A percentile compares a stretch with the other conserved stretches of the same genome.
Evolutionary conservation across 306 rosid genomes (phyloP).

Genomic region (Leucaena leucocephala): DNA sequence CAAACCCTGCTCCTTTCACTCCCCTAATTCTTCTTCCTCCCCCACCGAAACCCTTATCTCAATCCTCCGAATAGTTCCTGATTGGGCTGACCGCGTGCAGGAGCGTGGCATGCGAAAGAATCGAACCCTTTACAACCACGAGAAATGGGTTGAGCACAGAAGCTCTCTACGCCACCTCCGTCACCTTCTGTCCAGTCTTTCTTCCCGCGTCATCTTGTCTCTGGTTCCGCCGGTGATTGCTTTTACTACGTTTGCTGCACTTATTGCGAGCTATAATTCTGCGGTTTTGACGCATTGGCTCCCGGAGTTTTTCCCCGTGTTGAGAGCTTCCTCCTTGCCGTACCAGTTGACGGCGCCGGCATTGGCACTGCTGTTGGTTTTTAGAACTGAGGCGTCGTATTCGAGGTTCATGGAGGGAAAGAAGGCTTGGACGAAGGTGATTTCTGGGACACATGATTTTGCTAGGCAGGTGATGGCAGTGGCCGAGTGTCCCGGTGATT

Average conservation of each 20-base stretch:
- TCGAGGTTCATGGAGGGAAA: constrained; percentile 82
- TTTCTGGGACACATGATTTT: constrained; percentile 68
- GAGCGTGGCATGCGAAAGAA: constrained; percentile 73
- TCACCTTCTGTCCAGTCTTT: constrained; percentile 70
- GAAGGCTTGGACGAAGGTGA: constrained; percentile 80
- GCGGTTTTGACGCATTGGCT: constrained; percentile 51
- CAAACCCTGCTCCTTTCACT: constrained; percentile 36
- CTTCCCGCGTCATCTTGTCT: constrained; percentile 82
- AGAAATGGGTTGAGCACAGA: constrained; percentile 71
- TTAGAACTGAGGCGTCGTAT: constrained; percentile 88
- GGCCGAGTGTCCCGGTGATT: constrained; percentile 45
- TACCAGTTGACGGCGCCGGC: constrained; percentile 94
- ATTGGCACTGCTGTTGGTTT: constrained; percentile 77
- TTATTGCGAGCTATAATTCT: constrained; percentile 66
- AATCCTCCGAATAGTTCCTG: constrained; percentile 55
- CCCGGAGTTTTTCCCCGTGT: constrained; percentile 59
- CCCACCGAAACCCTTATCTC: constrained; percentile 38
- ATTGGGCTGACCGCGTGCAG: constrained; percentile 74
- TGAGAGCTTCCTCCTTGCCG: constrained; percentile 71
- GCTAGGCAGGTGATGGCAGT: constrained; percentile 59
- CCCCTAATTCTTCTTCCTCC: constrained; percentile 37
- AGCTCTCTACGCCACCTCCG: constrained; percentile 87
- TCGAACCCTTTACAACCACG: constrained; percentile 63
- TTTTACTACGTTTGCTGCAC: constrained; percentile 65
- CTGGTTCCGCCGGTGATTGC: constrained; percentile 72